These are phyloP conservation scores for Talaromyces ruber DNA, from an alignment of 495 filamentous ascomycete genomes.

Conservation along the genomic window DNA sequence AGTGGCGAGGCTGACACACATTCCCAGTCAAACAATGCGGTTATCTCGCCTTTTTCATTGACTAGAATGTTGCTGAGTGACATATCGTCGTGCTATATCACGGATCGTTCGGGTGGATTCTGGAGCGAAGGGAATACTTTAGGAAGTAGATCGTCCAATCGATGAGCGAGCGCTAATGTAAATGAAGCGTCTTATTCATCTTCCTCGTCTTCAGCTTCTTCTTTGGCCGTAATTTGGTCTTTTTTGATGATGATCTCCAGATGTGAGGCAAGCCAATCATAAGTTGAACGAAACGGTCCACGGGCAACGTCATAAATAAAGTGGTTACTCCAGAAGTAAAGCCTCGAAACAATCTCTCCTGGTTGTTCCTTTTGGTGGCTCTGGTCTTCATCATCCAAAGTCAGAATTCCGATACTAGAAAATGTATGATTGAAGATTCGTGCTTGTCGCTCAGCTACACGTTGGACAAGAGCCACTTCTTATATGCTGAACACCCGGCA, in stretches of 20 bases:
- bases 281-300: slow-evolving; percentile 17
- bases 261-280: slow-evolving; percentile 18
- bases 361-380: background rate
- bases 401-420: slow-evolving; percentile 28
- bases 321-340: slow-evolving; percentile 24
- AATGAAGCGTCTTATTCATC: slow-evolving; percentile 8
- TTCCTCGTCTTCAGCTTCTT: slow-evolving; percentile 4
- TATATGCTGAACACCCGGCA: slow-evolving; percentile 32
- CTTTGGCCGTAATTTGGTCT: background rate
- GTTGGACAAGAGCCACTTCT: slow-evolving; percentile 23
- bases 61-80: slow-evolving; percentile 43
- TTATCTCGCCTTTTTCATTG: slow-evolving; percentile 27
- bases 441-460: slow-evolving; percentile 25
- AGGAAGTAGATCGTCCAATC: background rate
- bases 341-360: slow-evolving; percentile 22
- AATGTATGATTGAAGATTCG: slow-evolving; percentile 19
- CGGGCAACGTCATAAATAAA: slow-evolving; percentile 11
- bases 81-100: slow-evolving; percentile 40
- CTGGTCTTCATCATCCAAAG: slow-evolving; percentile 7
- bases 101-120: slow-evolving; percentile 18
- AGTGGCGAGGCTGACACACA: slow-evolving; percentile 38
- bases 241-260: slow-evolving; percentile 9
- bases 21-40: slow-evolving; percentile 47
- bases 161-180: background rate
- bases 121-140: slow-evolving; percentile 9